A percentile compares a stretch with the other conserved stretches of the same genome.
Evolutionary conservation across 345 rosid species (phyloP).

Genomic region (Gossypium arboreum): DNA sequence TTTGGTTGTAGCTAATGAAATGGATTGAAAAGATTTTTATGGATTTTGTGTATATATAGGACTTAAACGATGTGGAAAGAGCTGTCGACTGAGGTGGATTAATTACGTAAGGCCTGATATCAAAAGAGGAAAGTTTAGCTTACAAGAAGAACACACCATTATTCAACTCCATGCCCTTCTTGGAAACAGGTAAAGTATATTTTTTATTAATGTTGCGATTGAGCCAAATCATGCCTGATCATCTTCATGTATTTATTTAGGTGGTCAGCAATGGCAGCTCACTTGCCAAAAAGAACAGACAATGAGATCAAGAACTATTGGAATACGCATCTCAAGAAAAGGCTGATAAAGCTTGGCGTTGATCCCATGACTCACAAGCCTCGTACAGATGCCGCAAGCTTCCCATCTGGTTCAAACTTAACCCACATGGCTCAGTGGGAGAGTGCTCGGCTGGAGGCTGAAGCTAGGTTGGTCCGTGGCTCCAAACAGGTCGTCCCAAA

Average conservation of each 20-base stretch:
- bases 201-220: too few relatives aligned
- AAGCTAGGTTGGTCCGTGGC: slow-evolving; percentile 28
- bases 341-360: slow-evolving; percentile 33
- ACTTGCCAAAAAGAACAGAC: slow-evolving; percentile 41
- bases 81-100: not conserved
- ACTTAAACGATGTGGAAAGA: not conserved
- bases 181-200: not conserved
- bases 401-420: slow-evolving; percentile 20
- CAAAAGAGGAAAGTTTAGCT: not conserved
- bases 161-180: not conserved
- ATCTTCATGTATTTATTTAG: slow-evolving; percentile 11
- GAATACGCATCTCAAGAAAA: slow-evolving; percentile 46
- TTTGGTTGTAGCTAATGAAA: not conserved
- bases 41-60: not conserved
- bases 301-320: slow-evolving; percentile 49
- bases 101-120: not conserved
- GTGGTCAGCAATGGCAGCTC: slow-evolving; percentile 46
- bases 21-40: too few relatives aligned
- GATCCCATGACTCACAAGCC: slow-evolving; percentile 45
- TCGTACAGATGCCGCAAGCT: slow-evolving; percentile 12
- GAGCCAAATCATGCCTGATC: too few relatives aligned
- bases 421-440: slow-evolving; percentile 47
- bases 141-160: not conserved
- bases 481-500: not conserved
- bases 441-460: slow-evolving; percentile 36